Base-by-base conservation (phyloP, 192 early-diverging fungal genomes). In the Mortierella hygrophila region DNA sequence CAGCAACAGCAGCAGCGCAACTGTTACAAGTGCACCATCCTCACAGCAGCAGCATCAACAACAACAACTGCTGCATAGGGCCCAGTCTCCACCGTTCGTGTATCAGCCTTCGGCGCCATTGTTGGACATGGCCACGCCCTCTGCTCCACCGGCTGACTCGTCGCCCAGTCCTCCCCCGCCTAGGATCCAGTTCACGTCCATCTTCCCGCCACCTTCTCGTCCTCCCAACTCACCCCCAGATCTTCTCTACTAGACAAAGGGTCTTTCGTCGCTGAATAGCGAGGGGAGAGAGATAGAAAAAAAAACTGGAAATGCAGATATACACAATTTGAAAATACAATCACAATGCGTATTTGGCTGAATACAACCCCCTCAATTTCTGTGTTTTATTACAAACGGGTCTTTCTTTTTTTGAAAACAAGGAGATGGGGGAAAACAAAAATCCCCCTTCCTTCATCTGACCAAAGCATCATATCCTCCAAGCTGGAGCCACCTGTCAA, bases 191-290 rank as follows among this genome's bases (percentile, higher is more conserved):
- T 35, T 13, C 42, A 26, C 15, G 18, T 13, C 13, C 52, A 74
- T 74, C 20, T 49, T 35, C 16, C 41, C 72, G n/a, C 72, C 69
- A 32, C 60, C 60, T 38, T 71, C 37, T 32, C 38, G 70, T 37
- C 41, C 70, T 71, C 41, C 70, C 40, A 42, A 71, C 41, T 71
- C 81, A 7, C 81, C 81, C 3, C 81, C 81, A n/a, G 81, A 82
- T 40, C 76, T 82, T 41, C 55, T 82, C 8, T 82, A 82, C 57
- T 82, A 42, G 68, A 37, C 6, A 26, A 52, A 52, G 49, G 0
- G 49, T 46, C 49, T 18, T 21, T 52, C 5, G 49, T 21, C 18
- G 18, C 18, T 52, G 16, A 21, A 20, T 52, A 52, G 16, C 49
- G 49, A 52, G 18, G 49, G 18, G 49, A 21, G 5, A 52, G 5